Base-by-base conservation (phyloP, 441 rosid genomes). In the Croton laevigatus region DNA sequence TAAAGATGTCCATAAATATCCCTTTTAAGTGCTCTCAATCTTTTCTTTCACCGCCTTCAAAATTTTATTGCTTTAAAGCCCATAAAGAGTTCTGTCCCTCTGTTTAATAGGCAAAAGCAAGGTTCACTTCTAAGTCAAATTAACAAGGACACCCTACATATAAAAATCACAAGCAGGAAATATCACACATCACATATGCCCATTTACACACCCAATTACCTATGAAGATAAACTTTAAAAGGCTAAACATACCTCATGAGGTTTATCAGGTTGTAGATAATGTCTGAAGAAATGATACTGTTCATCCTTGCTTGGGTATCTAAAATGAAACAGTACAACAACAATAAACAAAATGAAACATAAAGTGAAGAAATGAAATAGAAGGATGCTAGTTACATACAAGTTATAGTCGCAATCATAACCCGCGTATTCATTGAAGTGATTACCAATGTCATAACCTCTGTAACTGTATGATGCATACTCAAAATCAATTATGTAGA, bases 341-440 rank as follows among this genome's bases (percentile, higher is more conserved):
- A 71, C 44, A 57, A 42, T 70, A 68, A 66, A 81, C 62, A 62
- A 13, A 63, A 19, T 13, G 9, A 36, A 49, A 55, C 8, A n/a
- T 22, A 40, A 59, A 64, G 16, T 17, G 23, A 20, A 45, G 48
- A 48, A 48, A 22, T 0, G 10, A 34, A 40, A 36, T 52, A 68
- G 62, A 73, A 48, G 52, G 72, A 45, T 54, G 76, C 22, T 63
- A 54, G 62, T 72, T 65, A 73, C 93, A 22, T 87, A 95, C 98
- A 87, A 72, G 81, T 80, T 85, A 82, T 89, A 95, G 81, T 96
- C 94, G 70, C 99, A 96, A 76, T 96, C 97, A 73, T 91, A 91
- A 83, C 97, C 98, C 57, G 93, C 97, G 68, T 89, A 96, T 84
- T 93, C 99, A 62, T 84, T 89, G 91, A 96, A 93, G 88, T 93